Base-by-base conservation (phyloP, 2,329 filamentous ascomycete species). In the Alternaria brassicae region DNA sequence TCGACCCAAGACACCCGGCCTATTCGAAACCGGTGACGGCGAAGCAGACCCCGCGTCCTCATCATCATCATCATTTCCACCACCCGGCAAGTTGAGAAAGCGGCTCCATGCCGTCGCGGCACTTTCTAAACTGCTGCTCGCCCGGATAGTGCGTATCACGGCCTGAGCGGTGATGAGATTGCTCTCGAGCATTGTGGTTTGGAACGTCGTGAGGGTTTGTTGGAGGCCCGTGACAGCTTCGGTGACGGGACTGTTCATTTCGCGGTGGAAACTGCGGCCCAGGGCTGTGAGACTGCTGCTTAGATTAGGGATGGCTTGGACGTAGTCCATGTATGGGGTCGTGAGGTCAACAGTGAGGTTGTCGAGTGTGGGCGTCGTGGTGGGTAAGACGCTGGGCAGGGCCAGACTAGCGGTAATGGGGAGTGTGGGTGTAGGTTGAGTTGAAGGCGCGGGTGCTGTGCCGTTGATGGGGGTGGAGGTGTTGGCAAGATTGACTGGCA, bases 61-160 rank as follows among this genome's bases (percentile, higher is more conserved):
- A 4, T 21, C 41, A 40, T 21, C 42, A 4, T 21, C 54, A 10
- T 53, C 42, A 21, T 47, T 27, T 4, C 53, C 60, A 12, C 53
- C 32, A 10, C 72, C 72, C 0, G 76, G 74, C 3, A 77, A 50
- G 34, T 77, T 78, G 30, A 77, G 63, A 12, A 68, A 66, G 21
- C 71, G 63, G 30, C 64, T 66, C 76, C 75, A 78, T 3, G 74
- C 72, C 36, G 63, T 60, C 49, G 74, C 68, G 6, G 74, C 70
- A 30, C 70, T 66, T 52, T 74, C 73, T 21, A 79, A 62, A 3
- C 62, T 63, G 47, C 66, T 69, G 39, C 72, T 73, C 15, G 74
- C 75, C 19, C 74, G 72, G 53, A 79, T 74, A 1, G 77, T 78
- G 15, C 76, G 70, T 36, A 79, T 53, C 2, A 75, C 70, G 19